Base-by-base conservation (phyloP, 164 flowering plant species). In the Umbilicus rupestris region DNA sequence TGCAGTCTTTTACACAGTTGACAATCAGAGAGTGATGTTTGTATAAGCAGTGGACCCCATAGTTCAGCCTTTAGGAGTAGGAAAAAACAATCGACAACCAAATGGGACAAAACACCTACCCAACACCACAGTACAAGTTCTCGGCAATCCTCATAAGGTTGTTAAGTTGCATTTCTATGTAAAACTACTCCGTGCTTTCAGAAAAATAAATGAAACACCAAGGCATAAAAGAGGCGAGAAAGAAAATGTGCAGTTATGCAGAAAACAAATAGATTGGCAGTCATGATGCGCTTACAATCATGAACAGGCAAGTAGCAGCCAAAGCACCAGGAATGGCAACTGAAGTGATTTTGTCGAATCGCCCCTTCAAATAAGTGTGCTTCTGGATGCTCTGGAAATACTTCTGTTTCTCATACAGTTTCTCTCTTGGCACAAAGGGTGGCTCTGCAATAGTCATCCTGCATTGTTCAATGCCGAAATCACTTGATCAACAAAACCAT, bases 271-370 rank as follows among this genome's bases (percentile, higher is more conserved):
- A n/a, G n/a, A n/a, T n/a, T 5, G 14, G 1, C 14, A 33, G 26
- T 9, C 26, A 24, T 17, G 64, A 65, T 46, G 44, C 57, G 72
- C 88, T 79, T 68, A 82, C 87, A 76, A 83, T 83, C 44, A 85
- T 66, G 60, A 39, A 69, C 37, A 71, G 49, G 5, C 71, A 64
- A 14, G 83, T 28, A 28, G 69, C 73, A 8, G 89, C 83, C 63
- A 85, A 69, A n/a, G 79, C 82, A 55, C 70, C 58, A 60, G 86
- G 86, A 47, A 85, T 85, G 42, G 81, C 81, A 45, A 85, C 89
- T 3, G 89, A 85, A 66, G 86, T 81, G 73, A 85, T 66, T 73
- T 75, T 81, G 42, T 83, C 89, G n/a, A 35, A 55, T 30, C 74
- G 81, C 14, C 85, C 86, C 71, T 80, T 83, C 64, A 85, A 75